Conservation (phyloP, 331 rosid species). For the Dryas integrifolia region DNA sequence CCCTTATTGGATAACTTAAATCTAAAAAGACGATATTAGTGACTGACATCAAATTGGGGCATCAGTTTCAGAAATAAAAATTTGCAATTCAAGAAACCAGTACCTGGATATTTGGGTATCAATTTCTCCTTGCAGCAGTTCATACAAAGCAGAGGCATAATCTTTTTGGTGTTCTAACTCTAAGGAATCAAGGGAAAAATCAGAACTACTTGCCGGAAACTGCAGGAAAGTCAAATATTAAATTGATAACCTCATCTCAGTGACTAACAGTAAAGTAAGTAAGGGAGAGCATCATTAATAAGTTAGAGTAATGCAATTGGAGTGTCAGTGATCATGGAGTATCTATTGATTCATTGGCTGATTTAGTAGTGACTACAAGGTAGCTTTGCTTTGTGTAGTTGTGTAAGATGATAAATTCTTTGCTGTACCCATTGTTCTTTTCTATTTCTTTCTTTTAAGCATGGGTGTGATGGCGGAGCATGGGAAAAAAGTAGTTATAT, state of each 20-base stretch:
- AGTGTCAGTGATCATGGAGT: neutral
- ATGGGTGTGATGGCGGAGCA: neutral
- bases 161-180: conserved; percentile 69
- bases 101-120: conserved; percentile 65
- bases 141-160: conserved; percentile 69
- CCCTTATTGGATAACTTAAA: neutral
- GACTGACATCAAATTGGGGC: conserved; percentile 7
- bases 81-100: conserved; percentile 13
- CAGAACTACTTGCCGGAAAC: conserved; percentile 69
- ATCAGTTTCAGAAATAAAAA: neutral
- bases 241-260: neutral
- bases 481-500: neutral
- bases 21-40: neutral
- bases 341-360: neutral
- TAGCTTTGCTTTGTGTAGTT: conserved; percentile 2
- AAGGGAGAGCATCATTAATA: neutral
- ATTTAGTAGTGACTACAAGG: neutral
- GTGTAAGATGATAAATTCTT: conserved; percentile 13
- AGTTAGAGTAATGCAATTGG: neutral
- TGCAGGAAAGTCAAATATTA: conserved; percentile 34
- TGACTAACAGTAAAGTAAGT: neutral
- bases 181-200: conserved; percentile 50
- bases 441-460: neutral
- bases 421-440: neutral
- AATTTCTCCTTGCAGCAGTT: conserved; percentile 63